phyloP scores from a whole-genome alignment of 2,329 filamentous ascomycete genomes.

The Teratosphaeria viscida region DNA sequence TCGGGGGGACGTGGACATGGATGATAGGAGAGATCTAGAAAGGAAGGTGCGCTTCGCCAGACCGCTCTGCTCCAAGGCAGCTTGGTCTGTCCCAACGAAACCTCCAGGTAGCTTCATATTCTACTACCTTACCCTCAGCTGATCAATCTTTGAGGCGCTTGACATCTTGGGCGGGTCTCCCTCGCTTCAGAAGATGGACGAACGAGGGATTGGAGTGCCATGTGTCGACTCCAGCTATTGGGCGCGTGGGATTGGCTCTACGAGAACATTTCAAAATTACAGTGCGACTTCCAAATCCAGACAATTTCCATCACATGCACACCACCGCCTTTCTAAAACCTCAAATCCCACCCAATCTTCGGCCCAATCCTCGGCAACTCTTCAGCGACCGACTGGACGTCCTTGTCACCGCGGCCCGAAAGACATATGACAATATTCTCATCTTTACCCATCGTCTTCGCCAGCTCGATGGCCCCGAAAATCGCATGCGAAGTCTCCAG shows the following conservation, averaged over 20 bases:
- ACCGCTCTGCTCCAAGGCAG: too few species aligned
- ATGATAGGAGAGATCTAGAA: background rate
- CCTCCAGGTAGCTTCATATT: too few species aligned
- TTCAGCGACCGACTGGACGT: constrained; percentile 95
- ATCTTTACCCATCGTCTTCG: constrained; percentile 82
- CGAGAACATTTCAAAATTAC: too few species aligned
- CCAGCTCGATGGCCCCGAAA: constrained; percentile 77
- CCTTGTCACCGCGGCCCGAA: constrained; percentile 91
- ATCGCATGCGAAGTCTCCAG: constrained; percentile 90
- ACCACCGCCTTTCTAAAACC: constrained; percentile 27
- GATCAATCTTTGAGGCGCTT: too few species aligned
- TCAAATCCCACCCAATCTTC: constrained; percentile 64
- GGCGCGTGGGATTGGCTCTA: too few species aligned
- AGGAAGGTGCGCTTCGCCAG: background rate
- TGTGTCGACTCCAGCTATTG: too few species aligned
- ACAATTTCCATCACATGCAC: background rate
- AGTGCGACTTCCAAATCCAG: too few species aligned
- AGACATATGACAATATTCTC: constrained; percentile 90
- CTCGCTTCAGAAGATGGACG: too few species aligned
- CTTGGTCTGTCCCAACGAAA: too few species aligned
- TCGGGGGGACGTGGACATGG: background rate
- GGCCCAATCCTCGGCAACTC: constrained; percentile 81
- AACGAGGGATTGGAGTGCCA: too few species aligned
- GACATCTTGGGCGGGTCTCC: too few species aligned
- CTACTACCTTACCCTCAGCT: too few species aligned